These are phyloP conservation scores for Tulasnella sp. DNA, from an alignment of 768 basidiomycete genomes.

Conservation along the genomic window DNA sequence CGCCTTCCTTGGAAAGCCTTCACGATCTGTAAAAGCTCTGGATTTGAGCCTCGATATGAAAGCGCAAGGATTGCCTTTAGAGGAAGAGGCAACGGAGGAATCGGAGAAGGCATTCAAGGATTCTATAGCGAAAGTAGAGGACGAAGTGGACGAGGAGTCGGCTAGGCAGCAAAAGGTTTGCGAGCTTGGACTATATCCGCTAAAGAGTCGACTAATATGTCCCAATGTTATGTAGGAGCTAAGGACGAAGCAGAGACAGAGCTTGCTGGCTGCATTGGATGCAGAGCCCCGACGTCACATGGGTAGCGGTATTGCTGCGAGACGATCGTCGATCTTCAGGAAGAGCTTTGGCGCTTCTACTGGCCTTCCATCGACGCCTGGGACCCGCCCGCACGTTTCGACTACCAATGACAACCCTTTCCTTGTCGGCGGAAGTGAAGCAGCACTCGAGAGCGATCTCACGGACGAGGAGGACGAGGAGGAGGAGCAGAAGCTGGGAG, in stretches of 20 bases:
- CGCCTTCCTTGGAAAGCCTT: not conserved
- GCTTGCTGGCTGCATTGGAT: constrained; percentile 8
- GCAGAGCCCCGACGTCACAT: not conserved
- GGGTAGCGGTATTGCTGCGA: not conserved
- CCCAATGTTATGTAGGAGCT: not conserved
- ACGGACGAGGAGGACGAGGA: not conserved
- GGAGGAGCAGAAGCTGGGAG: not conserved
- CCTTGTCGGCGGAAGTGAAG: not conserved
- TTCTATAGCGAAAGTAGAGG: not conserved
- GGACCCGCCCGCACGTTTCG: too few relatives aligned
- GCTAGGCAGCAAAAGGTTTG: not conserved
- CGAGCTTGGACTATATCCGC: too few relatives aligned
- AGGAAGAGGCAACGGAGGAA: too few relatives aligned
- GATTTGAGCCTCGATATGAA: not conserved
- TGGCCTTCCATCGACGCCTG: not conserved
- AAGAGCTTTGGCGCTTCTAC: not conserved
- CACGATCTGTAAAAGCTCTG: not conserved
- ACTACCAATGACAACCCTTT: not conserved
- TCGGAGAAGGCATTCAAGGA: not conserved
- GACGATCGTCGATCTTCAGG: not conserved
- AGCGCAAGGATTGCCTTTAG: too few relatives aligned
- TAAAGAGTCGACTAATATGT: not conserved
- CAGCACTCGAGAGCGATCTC: not conserved
- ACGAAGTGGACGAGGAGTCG: not conserved
- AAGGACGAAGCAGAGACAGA: constrained; percentile 9